Base-by-base conservation (phyloP, 2,329 filamentous ascomycete species). In the Cryphonectria naterciae region DNA sequence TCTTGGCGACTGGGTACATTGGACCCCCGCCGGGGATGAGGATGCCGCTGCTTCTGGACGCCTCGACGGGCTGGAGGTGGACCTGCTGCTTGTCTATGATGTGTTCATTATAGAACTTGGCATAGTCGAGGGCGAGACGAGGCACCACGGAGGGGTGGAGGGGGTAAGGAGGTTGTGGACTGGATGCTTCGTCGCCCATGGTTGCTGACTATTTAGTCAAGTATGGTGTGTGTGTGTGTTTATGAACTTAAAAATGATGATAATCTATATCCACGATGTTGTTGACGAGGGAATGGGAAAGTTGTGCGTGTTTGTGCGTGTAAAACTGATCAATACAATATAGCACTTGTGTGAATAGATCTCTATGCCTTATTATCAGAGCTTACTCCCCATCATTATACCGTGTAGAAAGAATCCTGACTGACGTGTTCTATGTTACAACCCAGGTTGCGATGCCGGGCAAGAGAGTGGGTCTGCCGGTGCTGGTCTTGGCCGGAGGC, bases 21-120 rank as follows among this genome's bases (percentile, higher is more conserved):
- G 85, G 83, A 0, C 86, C 86, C 11, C 82, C 83, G 19, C 86
- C 85, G 7, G 85, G 85, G 49, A 88, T 86, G 19, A 87, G 77
- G n/a, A 83, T 80, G 11, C 85, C 86, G 68, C 83, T 83, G 28
- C 82, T 80, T 25, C 87, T 81, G 0, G 86, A 88, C 0, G 82
- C 85, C 32, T 80, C 80, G 13, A 89, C 80, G 0, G 87, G 85
- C 70, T 87, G 86, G 19, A 84, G 79, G 75, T 89, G 87, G 2
- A 87, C 86, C 75, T 86, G 86, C 73, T 85, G 85, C 67, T 83
- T 80, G 77, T 86, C 80, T 73, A 84, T 77, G 62, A 87, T 79
- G 76, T 86, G 78, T 73, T 83, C 75, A 75, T 87, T 86, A 78
- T 88, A 87, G 77, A 87, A 87, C 17, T 77, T 80, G 64, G 82